phyloP scores from a whole-genome alignment of 805 yeast genomes.

The Wickerhamiella vanderwaltii region DNA sequence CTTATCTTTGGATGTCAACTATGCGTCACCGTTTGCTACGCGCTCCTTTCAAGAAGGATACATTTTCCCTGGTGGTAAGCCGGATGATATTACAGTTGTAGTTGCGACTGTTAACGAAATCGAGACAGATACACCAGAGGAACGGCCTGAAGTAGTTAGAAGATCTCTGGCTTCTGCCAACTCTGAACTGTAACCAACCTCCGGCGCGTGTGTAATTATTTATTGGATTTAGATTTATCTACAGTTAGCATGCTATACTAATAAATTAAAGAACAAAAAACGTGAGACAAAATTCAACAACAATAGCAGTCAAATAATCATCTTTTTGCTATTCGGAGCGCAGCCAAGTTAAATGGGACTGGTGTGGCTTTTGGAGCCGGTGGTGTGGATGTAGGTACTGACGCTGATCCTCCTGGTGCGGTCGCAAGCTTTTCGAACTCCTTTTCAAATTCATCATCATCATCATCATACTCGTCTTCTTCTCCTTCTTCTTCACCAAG shows the following conservation, averaged over 20 bases:
- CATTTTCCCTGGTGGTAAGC: constrained; percentile 79
- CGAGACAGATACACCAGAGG: constrained; percentile 2
- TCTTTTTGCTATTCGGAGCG: neutral
- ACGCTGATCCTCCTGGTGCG: neutral
- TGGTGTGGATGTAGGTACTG: neutral
- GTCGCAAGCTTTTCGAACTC: neutral
- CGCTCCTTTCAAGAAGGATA: constrained; percentile 55
- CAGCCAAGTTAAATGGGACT: neutral
- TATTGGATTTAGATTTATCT: no score
- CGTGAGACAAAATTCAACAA: no score
- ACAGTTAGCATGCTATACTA: no score
- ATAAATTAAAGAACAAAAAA: no score
- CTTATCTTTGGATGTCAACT: constrained; percentile 58
- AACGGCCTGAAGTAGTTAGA: neutral
- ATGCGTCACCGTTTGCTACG: constrained; percentile 74
- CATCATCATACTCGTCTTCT: constrained; percentile 2
- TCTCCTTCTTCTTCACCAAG: neutral
- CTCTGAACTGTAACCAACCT: no score
- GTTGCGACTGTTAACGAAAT: constrained; percentile 42
- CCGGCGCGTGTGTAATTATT: no score
- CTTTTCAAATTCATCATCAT: neutral
- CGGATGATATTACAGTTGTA: constrained; percentile 84
- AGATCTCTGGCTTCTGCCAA: no score
- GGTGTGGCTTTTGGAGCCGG: no score
- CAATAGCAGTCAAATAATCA: no score